Conservation (phyloP, 2,329 filamentous ascomycete species). For the Penicillium sp. region DNA sequence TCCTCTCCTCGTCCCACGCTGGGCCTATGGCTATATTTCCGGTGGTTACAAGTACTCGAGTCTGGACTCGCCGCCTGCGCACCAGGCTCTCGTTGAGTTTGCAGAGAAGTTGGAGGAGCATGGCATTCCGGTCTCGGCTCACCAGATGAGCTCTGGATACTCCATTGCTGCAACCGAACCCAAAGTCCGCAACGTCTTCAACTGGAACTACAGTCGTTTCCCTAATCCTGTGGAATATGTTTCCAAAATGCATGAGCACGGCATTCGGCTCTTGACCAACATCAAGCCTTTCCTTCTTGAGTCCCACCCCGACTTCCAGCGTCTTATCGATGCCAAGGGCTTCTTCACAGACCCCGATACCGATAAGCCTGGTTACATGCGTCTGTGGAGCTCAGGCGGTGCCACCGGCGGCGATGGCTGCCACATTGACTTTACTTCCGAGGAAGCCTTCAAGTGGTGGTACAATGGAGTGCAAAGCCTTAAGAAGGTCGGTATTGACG, state of each 20-base stretch:
- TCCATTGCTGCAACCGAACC: slow-evolving; percentile 69
- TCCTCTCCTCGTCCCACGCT: slow-evolving; percentile 69
- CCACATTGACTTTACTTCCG: slow-evolving; percentile 74
- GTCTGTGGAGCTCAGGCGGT: slow-evolving; percentile 74
- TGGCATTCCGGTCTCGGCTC: slow-evolving; percentile 71
- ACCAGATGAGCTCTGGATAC: slow-evolving; percentile 75
- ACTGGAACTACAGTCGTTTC: slow-evolving; percentile 73
- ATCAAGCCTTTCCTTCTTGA: slow-evolving; percentile 73
- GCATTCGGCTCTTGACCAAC: slow-evolving; percentile 71
- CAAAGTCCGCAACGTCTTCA: slow-evolving; percentile 72
- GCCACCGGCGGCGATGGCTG: slow-evolving; percentile 71
- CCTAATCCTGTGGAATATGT: slow-evolving; percentile 69
- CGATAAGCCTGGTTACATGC: slow-evolving; percentile 58
- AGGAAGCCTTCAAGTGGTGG: slow-evolving; percentile 72
- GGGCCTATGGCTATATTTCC: slow-evolving; percentile 74
- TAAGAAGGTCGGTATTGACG: slow-evolving; percentile 68
- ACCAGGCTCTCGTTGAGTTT: slow-evolving; percentile 64
- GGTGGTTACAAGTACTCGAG: slow-evolving; percentile 68
- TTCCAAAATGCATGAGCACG: slow-evolving; percentile 63
- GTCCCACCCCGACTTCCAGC: slow-evolving; percentile 69
- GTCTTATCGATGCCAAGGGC: slow-evolving; percentile 61
- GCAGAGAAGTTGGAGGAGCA: slow-evolving; percentile 65
- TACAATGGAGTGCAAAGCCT: slow-evolving; percentile 68
- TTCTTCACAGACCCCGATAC: slow-evolving; percentile 67
- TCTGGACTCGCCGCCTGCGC: slow-evolving; percentile 59